Base-by-base conservation (phyloP, 768 basidiomycete genomes). In the Podaxis mareebaensis region DNA sequence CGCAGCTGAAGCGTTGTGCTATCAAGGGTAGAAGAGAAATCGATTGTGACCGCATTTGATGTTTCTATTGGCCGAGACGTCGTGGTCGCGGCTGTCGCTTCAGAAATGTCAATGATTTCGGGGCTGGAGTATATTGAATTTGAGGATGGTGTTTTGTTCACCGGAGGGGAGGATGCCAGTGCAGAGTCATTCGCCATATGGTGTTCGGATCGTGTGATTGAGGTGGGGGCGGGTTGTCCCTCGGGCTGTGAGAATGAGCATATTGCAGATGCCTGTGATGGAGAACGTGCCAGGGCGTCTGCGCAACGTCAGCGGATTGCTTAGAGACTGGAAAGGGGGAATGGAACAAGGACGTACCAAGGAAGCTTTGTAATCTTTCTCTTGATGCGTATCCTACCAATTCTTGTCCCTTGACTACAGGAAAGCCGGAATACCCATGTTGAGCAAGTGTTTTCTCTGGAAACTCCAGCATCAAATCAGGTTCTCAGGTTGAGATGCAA, bases 361-460 rank as follows among this genome's bases (percentile, higher is more conserved):
- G 66, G 5, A 69, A 72, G 46, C 66, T 65, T 53, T 73, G 70
- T 22, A 91, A 71, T 67, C 81, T 83, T 51, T 87, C 84, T 49
- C 85, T 78, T 20, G 85, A 85, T 0, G 83, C 83, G 70, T 84
- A 89, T 28, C 90, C 90, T 17, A 91, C 69, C 44, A 90, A 75
- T 53, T 79, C 77, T 10, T 75, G 74, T 46, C 73, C 72, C 7
- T 76, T 78, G 17, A 88, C 78, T 3, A 91, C 85, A 8, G 90
- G 89, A 70, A 87, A 91, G 8, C 89, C 89, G 61, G 86, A 82
- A 70, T 79, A 89, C 26, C 77, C 70, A 64, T 84, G 73, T 53
- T 70, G 70, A 17, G 75, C 70, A 33, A 87, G 67, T n/a, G 87
- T 68, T 36, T 55, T 42, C 40, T 55, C 61, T 62, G 15, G 17